phyloP scores from a whole-genome alignment of 768 basidiomycete species.

The Candolleomyces aberdarensis region DNA sequence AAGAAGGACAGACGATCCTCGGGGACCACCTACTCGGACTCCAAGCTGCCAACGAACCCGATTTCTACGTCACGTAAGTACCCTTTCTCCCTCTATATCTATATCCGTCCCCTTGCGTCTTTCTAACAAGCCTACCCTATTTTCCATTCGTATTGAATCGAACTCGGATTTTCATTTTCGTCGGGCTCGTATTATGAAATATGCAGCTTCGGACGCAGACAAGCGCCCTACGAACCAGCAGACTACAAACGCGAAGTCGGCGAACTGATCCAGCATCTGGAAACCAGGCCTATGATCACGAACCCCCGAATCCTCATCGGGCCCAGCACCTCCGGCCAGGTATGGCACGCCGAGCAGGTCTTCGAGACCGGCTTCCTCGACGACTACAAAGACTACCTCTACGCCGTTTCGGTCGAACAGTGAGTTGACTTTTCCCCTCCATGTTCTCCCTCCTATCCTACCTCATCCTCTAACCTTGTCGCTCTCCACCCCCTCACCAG shows the following conservation, averaged over 20 bases:
- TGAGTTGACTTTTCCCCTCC: slow-evolving; percentile 22
- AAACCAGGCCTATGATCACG: slow-evolving; percentile 21
- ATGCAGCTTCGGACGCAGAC: slow-evolving; percentile 32
- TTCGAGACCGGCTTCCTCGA: slow-evolving; percentile 49
- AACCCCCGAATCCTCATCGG: slow-evolving; percentile 45
- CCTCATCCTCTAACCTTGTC: no score
- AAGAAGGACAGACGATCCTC: slow-evolving; percentile 61
- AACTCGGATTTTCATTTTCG: slow-evolving; percentile 1
- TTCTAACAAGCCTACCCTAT: not conserved
- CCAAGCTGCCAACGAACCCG: slow-evolving; percentile 72
- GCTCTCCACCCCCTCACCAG: slow-evolving; percentile 10
- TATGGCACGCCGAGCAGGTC: slow-evolving; percentile 43
- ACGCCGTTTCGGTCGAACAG: slow-evolving; percentile 54
- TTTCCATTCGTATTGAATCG: not conserved
- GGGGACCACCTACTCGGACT: slow-evolving; percentile 66
- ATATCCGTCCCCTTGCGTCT: not conserved
- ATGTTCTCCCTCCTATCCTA: no score
- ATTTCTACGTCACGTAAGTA: slow-evolving; percentile 37
- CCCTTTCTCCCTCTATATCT: not conserved
- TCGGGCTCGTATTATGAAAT: no score
- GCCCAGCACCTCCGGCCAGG: slow-evolving; percentile 54
- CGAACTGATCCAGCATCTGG: slow-evolving; percentile 19
- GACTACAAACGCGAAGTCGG: slow-evolving; percentile 8
- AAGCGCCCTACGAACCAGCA: slow-evolving; percentile 20
- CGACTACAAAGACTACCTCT: slow-evolving; percentile 38